Evolutionary conservation across 768 basidiomycete genomes (phyloP), one percentile per base, ranked within the genome.

Genomic region (Lactarius sanguifluus): DNA sequence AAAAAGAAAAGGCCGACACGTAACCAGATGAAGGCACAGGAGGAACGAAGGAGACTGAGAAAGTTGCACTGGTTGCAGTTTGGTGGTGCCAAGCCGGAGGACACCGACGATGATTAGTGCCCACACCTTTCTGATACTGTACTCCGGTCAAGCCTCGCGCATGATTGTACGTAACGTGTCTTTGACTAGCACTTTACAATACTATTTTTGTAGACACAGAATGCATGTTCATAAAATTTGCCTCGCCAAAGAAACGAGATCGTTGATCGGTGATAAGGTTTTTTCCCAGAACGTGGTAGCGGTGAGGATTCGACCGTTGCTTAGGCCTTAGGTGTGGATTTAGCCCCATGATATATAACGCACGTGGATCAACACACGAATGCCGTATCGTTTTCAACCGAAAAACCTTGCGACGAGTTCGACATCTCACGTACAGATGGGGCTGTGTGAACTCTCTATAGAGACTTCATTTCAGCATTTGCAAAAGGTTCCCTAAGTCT

Each of bases 1-100:
- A 94, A 90, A 82, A 96, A 95, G 82, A 96, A 96, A 83, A 96
- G 94, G 80, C 45, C 82, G 75, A 93, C 92, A n/a, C 84, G 92
- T 57, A 94, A 94, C 77, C 92, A 96, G 76, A 30, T 89, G 69
- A 98, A 98, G 77, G 92, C 85, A 6, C 88, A 86, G 76, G 94
- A 95, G 76, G 96, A 95, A 76, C 82, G 96, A 67, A 82, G 92
- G 75, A 82, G 88, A 73, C 74, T 87, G 73, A 83, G 93, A 72
- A 93, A 94, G 80, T 75, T 95, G 66, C 80, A 84, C 64, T 96
- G 94, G 94, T 79, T 96, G 66, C 86, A 82, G 34, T 84, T 84
- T 73, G 94, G 94, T 61, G 94, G 94, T 4, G 83, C 86, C 55
- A 89, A 87, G 72, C 91, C 91, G 65, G 91, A 92, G 75, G 91